Percentiles rank a stretch among this genome's conserved stretches.
phyloP scores from a whole-genome alignment of 331 rosid genomes.

The Cydonia oblonga region DNA sequence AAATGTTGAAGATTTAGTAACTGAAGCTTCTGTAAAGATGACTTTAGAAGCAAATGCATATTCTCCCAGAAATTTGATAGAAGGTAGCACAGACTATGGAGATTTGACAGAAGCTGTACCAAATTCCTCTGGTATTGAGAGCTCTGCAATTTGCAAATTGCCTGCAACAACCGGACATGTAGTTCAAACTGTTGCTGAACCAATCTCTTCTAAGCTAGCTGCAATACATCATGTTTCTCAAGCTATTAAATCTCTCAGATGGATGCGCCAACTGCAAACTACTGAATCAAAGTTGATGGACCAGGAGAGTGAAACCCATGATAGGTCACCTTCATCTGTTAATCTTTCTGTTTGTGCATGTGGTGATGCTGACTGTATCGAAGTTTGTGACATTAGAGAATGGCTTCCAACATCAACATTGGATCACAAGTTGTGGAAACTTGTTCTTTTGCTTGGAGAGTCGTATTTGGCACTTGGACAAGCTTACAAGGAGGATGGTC shows the following conservation, averaged over 20 bases:
- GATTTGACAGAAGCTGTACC: conserved; percentile 27
- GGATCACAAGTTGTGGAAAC: conserved; percentile 87
- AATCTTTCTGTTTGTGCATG: conserved; percentile 79
- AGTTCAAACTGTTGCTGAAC: conserved; percentile 78
- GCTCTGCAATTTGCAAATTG: conserved; percentile 30
- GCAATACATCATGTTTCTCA: conserved; percentile 97
- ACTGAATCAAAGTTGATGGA: conserved; percentile 49
- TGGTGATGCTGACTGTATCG: conserved; percentile 91
- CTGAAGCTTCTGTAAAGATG: conserved; percentile 39
- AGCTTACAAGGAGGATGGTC: conserved; percentile 75
- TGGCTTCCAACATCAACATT: conserved; percentile 94
- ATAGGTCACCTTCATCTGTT: conserved; percentile 39
- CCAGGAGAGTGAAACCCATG: conserved; percentile 30
- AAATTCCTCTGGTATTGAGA: conserved; percentile 24
- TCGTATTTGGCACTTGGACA: conserved; percentile 93
- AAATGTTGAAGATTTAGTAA: conserved; percentile 22
- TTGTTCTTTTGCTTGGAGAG: conserved; percentile 95
- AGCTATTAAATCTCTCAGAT: conserved; percentile 88
- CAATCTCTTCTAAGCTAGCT: conserved; percentile 82
- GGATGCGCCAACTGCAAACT: conserved; percentile 87
- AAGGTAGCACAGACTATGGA: conserved; percentile 22
- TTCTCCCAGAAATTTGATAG: conserved; percentile 28
- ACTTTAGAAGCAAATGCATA: conserved; percentile 31
- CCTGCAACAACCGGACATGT: conserved; percentile 52
- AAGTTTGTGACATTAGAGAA: conserved; percentile 89